phyloP scores from a whole-genome alignment of 2,329 filamentous ascomycete species.

The Aureobasidium sp. region DNA sequence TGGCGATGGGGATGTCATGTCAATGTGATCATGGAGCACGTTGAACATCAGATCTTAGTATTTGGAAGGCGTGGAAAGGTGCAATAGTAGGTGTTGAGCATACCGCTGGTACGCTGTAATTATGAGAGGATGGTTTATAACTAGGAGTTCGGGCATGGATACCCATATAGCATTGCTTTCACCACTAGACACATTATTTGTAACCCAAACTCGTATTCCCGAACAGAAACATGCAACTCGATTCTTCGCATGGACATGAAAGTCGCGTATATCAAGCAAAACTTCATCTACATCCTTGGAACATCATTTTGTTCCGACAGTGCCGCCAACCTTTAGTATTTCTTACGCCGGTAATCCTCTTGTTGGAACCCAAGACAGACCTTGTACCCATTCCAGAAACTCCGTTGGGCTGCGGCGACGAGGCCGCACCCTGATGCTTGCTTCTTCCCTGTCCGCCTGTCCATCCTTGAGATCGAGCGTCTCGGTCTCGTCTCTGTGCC shows the following conservation, averaged over 20 bases:
- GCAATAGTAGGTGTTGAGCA: background rate
- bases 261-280: background rate
- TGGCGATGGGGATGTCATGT: conserved; percentile 10
- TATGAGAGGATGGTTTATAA: background rate
- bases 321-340: background rate
- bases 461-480: conserved; percentile 1
- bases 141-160: conserved; percentile 7
- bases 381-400: conserved; percentile 9
- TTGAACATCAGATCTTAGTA: background rate
- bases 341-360: background rate
- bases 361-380: conserved; percentile 9
- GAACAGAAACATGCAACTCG: background rate
- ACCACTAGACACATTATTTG: background rate
- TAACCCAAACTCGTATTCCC: background rate
- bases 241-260: background rate
- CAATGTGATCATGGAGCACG: background rate
- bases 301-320: background rate
- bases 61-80: background rate
- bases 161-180: conserved; percentile 3
- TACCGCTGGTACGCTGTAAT: background rate
- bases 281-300: background rate
- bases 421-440: conserved; percentile 3
- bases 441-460: background rate
- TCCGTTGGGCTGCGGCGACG: conserved; percentile 1
- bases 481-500: background rate